Evolutionary conservation across 768 basidiomycete species (phyloP), one percentile per base, ranked within the genome.

Genomic region (Leccinum imitatum): DNA sequence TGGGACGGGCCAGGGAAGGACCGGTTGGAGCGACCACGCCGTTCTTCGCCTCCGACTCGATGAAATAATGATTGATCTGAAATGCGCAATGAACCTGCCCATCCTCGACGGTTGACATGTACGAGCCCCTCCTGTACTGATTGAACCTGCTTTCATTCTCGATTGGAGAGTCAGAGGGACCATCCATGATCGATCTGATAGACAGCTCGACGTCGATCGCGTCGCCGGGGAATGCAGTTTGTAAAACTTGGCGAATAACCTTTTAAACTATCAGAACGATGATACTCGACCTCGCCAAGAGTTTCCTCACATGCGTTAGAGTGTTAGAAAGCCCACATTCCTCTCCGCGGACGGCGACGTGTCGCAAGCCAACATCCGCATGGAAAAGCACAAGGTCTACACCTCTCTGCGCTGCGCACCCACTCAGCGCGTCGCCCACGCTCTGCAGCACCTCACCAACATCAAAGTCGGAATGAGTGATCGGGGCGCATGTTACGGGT

Each of bases 311-410:
- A 80, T 95, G 90, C 41, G 87, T 86, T 58, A 97, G 73, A 3
- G 87, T 83, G 76, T 89, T 95, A 41, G 85, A 85, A 61, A 96
- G 78, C 9, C 87, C 93, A 67, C 86, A 87, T 68, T 94, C 95
- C 65, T 93, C 90, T 19, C 92, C 93, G 65, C 79, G 84, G 14
- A 96, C 93, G 58, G 84, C 87, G 53, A 94, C 82, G 64, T 95
- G 92, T 77, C 90, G 91, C 80, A 97, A 80, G 21, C 88, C 89
- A 21, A 90, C 87, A 71, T 96, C 94, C 19, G 87, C 90, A 67
- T 98, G 94, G 71, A 89, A 95, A 13, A 97, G 77, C 17, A 96
- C 93, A 63, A 98, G 77, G 72, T 98, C 95, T 33, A 95, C 91
- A n/a, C 88, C 90, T 53, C 79, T 82, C 67, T 91, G 84, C 5